phyloP scores from a whole-genome alignment of 345 rosid genomes.

The Anacardium occidentale region DNA sequence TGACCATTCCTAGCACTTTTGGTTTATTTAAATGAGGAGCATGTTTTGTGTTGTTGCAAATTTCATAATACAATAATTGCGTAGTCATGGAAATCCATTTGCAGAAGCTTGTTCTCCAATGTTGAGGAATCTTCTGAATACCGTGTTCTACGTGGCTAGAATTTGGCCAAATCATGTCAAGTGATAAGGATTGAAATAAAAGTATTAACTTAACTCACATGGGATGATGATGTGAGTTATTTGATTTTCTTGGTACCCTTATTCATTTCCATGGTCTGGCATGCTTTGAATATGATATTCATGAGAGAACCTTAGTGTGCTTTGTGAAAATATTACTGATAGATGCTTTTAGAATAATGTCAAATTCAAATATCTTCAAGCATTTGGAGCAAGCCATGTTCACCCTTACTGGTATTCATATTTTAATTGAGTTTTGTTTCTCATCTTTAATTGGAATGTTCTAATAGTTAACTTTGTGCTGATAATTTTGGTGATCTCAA shows the following conservation, averaged over 20 bases:
- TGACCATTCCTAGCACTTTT: not conserved
- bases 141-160: not conserved
- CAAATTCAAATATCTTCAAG: not conserved
- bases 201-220: not conserved
- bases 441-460: constrained; percentile 82
- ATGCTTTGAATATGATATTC: too few relatives aligned
- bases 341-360: constrained; percentile 7
- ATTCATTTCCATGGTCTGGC: too few relatives aligned
- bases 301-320: too few relatives aligned
- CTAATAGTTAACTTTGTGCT: constrained; percentile 40
- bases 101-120: not conserved
- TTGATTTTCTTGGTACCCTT: too few relatives aligned
- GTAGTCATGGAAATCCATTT: not conserved
- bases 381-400: not conserved
- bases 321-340: not conserved
- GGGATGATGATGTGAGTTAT: not conserved
- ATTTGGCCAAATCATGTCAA: not conserved
- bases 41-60: not conserved
- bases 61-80: not conserved
- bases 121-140: not conserved
- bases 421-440: not conserved
- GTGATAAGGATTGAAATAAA: not conserved
- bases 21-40: not conserved
- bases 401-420: not conserved
- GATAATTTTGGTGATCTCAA: constrained; percentile 3